A percentile compares a stretch with the other conserved stretches of the same genome.
Evolutionary conservation across 805 yeast species (phyloP).

Genomic region (Middelhovenomyces tepae): DNA sequence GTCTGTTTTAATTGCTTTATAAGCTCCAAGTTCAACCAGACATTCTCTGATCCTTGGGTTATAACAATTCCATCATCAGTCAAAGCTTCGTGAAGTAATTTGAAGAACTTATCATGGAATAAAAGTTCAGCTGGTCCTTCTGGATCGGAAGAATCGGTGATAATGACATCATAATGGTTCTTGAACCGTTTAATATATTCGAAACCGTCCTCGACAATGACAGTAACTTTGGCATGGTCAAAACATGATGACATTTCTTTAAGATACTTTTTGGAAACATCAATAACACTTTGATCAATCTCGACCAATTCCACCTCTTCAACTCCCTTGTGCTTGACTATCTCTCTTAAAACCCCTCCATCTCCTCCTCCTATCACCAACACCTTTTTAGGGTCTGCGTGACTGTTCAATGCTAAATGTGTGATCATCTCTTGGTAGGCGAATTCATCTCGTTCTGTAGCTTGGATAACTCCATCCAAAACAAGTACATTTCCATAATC

Average conservation of each 20-base stretch:
- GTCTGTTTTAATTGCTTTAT: slow-evolving; percentile 68
- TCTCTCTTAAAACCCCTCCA: slow-evolving; percentile 95
- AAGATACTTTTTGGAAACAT: slow-evolving; percentile 74
- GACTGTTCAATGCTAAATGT: slow-evolving; percentile 85
- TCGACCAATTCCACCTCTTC: slow-evolving; percentile 90
- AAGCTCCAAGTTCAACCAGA: slow-evolving; percentile 76
- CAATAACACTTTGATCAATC: slow-evolving; percentile 88
- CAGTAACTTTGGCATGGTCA: slow-evolving; percentile 80
- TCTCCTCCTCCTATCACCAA: slow-evolving; percentile 98
- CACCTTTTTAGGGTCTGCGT: slow-evolving; percentile 89
- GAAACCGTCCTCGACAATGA: slow-evolving; percentile 96
- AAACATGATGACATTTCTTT: slow-evolving; percentile 83
- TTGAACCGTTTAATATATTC: slow-evolving; percentile 73
- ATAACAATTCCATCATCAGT: slow-evolving; percentile 86
- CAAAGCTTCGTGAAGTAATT: slow-evolving; percentile 75
- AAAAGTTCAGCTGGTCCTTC: slow-evolving; percentile 96
- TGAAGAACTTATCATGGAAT: slow-evolving; percentile 87
- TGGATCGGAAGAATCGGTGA: slow-evolving; percentile 96
- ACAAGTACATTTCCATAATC: slow-evolving; percentile 94
- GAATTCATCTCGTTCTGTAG: slow-evolving; percentile 94
- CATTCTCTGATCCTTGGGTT: slow-evolving; percentile 62
- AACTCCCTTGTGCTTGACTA: slow-evolving; percentile 78
- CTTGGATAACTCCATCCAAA: slow-evolving; percentile 90
- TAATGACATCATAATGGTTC: slow-evolving; percentile 86
- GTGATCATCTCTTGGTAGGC: slow-evolving; percentile 98